These are phyloP conservation scores for Ambispora gerdemannii DNA, from an alignment of 192 early-diverging fungal genomes.

Conservation along the genomic window DNA sequence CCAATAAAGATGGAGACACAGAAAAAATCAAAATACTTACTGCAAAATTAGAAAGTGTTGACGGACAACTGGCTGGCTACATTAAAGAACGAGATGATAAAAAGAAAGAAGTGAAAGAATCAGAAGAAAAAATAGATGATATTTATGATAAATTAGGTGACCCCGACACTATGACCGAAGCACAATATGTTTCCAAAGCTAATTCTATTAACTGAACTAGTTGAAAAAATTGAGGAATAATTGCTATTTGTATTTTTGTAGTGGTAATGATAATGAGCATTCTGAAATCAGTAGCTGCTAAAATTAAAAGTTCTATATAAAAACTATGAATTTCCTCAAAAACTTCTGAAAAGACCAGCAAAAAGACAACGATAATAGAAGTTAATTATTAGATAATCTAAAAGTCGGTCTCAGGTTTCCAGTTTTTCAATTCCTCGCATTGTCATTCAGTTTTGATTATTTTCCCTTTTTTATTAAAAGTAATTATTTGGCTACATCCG, in stretches of 20 bases:
- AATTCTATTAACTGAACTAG: not conserved
- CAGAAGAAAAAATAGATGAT: conserved; percentile 13
- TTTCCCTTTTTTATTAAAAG: no score
- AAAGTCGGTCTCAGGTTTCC: no score
- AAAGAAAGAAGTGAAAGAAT: not conserved
- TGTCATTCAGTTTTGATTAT: no score
- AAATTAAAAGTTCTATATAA: no score
- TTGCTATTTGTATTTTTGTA: conserved; percentile 1
- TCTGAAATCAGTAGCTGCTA: conserved; percentile 4
- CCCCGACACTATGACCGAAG: not conserved
- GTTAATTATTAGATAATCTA: no score
- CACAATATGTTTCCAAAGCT: not conserved
- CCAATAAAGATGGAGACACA: not conserved
- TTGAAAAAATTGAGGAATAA: conserved; percentile 4
- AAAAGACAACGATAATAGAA: no score
- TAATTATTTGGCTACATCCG: no score
- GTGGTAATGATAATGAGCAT: not conserved
- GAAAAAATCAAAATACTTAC: not conserved
- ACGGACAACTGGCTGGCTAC: not conserved
- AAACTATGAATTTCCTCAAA: no score
- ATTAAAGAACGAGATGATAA: not conserved
- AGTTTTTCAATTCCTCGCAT: no score
- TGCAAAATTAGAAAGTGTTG: not conserved
- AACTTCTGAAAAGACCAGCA: no score
- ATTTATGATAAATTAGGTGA: not conserved